Percentiles rank a stretch among this genome's conserved stretches.
These are phyloP conservation scores for Musa beccarii DNA, from an alignment of 176 grass and related monocot species.

Conservation along the genomic window DNA sequence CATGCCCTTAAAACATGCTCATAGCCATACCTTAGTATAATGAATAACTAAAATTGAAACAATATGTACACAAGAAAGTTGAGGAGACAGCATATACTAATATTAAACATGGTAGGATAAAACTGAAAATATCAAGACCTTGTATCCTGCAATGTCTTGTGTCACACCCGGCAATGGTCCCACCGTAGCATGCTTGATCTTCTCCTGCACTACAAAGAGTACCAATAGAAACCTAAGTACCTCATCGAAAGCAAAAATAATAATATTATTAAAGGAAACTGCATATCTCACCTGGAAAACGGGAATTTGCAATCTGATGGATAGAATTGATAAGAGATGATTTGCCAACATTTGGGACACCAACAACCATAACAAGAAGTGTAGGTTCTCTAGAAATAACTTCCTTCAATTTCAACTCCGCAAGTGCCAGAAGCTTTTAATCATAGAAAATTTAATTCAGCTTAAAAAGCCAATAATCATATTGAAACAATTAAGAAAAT, in stretches of 20 bases:
- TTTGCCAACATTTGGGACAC: constrained; percentile 95
- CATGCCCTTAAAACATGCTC: neutral
- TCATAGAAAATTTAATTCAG: constrained; percentile 1
- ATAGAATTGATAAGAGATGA: constrained; percentile 92
- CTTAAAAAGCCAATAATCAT: neutral
- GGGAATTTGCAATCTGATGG: constrained; percentile 67
- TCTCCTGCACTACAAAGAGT: constrained; percentile 53
- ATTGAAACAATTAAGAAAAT: neutral
- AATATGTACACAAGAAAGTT: neutral
- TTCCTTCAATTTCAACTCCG: constrained; percentile 86
- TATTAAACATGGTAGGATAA: neutral
- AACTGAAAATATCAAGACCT: constrained; percentile 29
- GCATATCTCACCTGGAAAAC: constrained; percentile 64
- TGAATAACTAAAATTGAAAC: neutral
- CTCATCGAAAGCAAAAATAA: neutral
- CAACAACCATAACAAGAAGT: constrained; percentile 92
- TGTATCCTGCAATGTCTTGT: constrained; percentile 94
- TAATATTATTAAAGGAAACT: neutral
- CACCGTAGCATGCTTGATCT: constrained; percentile 67
- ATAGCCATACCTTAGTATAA: neutral
- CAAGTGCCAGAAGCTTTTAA: constrained; percentile 66
- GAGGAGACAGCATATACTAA: neutral
- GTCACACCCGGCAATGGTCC: constrained; percentile 93
- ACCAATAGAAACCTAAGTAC: constrained; percentile 12
- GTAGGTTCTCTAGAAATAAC: constrained; percentile 81